Base-by-base conservation (phyloP, 1,284 basidiomycete genomes). In the Puccinia horiana region DNA sequence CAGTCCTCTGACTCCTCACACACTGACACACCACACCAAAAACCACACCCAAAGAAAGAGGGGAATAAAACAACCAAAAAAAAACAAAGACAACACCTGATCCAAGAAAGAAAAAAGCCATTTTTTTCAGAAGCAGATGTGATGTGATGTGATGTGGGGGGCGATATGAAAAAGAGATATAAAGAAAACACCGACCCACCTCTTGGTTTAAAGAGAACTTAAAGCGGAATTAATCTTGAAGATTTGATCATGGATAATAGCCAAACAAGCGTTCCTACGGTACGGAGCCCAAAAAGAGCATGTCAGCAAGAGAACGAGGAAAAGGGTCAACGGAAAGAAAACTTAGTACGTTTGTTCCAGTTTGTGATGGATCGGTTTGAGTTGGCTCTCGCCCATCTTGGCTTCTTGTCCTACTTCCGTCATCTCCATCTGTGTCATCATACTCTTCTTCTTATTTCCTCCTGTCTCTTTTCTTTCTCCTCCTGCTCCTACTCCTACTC, bases 341-440 rank as follows among this genome's bases (percentile, higher is more conserved):
- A 72, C 44, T 47, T 26, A 72, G 29, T 42, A 72, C 69, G 69
- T 44, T 72, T 72, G 69, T 29, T 47, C 42, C 5, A 72, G 47
- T 23, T 72, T 72, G 20, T 72, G 69, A n/a, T 49, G 29, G 12
- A 72, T 72, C 42, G 69, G 69, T n/a, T 49, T 44, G 42, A 72
- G 18, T 49, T 72, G 69, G n/a, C 69, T 72, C 29, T 72, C 69
- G 26, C 69, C 69, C 42, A 72, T 40, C 44, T 49, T n/a, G n/a
- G n/a, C n/a, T n/a, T n/a, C n/a, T n/a, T n/a, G n/a, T 72, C 29
- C 23, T 23, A 14, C 52, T 54, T 16, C 61, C 32, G 35, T 11
- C 12, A 20, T 29, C 58, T 32, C 29, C 6, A 4, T 8, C 29
- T 2, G 26, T 16, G n/a, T 61, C 29, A 16, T 61, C 29, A 26